Evolutionary conservation across 164 flowering plant genomes (phyloP).

Genomic region (Houttuynia cordata): DNA sequence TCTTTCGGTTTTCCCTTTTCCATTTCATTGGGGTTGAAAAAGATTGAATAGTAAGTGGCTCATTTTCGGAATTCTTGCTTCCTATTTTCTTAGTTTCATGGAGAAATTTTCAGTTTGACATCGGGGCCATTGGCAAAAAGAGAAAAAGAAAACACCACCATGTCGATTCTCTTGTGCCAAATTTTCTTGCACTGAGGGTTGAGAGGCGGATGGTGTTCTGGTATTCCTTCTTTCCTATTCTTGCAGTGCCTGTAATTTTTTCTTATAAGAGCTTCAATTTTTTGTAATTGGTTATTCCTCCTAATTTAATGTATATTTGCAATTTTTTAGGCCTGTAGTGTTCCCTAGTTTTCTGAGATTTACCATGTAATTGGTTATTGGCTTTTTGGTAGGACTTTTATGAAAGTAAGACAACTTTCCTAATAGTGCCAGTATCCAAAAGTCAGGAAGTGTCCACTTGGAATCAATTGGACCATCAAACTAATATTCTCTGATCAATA

Average conservation of each 20-base stretch:
- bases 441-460: too few relatives aligned
- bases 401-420: too few relatives aligned
- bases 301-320: background rate
- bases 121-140: background rate
- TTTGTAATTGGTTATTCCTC: background rate
- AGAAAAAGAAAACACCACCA: too few relatives aligned
- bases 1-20: background rate
- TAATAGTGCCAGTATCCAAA: too few relatives aligned
- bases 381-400: too few relatives aligned
- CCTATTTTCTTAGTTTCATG: background rate
- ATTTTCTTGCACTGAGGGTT: background rate
- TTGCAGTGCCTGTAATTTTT: background rate
- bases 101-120: background rate
- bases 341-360: too few relatives aligned
- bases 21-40: background rate
- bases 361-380: too few relatives aligned
- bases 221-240: background rate
- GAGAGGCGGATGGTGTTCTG: background rate
- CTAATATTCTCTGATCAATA: too few relatives aligned
- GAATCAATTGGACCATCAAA: too few relatives aligned
- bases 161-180: too few relatives aligned
- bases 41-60: background rate
- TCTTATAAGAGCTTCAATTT: background rate
- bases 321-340: background rate
- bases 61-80: background rate